Evolutionary conservation across 139 green algal genomes (phyloP).

Genomic region (Chlamydomonas schloesseri): DNA sequence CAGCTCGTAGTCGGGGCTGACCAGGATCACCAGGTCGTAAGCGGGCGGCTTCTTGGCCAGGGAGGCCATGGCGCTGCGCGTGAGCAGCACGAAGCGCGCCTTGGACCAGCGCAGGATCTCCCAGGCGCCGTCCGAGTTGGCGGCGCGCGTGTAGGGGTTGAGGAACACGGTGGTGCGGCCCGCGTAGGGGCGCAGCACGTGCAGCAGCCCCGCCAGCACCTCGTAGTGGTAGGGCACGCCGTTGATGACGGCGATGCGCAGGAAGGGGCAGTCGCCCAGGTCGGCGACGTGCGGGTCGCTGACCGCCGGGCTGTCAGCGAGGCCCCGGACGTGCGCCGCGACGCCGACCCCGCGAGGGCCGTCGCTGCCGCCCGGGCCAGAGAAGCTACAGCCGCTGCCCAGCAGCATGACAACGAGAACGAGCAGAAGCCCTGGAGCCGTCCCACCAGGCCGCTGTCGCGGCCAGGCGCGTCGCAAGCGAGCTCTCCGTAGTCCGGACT

Average conservation of each 20-base stretch:
- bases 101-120: constrained; percentile 20
- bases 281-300: neutral
- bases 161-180: constrained; percentile 44
- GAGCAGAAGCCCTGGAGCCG: no score
- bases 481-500: no score
- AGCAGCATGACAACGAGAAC: no score
- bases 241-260: constrained; percentile 67
- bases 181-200: constrained; percentile 45
- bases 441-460: no score
- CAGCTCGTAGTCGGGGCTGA: constrained; percentile 58
- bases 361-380: no score
- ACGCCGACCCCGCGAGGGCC: no score
- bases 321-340: no score
- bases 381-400: no score
- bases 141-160: constrained; percentile 30
- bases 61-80: neutral
- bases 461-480: no score
- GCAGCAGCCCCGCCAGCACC: constrained; percentile 50
- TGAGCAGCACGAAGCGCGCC: neutral
- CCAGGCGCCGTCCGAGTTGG: constrained; percentile 50
- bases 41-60: neutral
- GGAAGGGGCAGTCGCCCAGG: constrained; percentile 37
- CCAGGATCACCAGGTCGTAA: constrained; percentile 53
- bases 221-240: constrained; percentile 66
- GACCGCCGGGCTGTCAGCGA: no score